A percentile compares a stretch with the other conserved stretches of the same genome.
Conservation (phyloP, 2,329 filamentous ascomycete species). For the Sarocladium strictum region DNA sequence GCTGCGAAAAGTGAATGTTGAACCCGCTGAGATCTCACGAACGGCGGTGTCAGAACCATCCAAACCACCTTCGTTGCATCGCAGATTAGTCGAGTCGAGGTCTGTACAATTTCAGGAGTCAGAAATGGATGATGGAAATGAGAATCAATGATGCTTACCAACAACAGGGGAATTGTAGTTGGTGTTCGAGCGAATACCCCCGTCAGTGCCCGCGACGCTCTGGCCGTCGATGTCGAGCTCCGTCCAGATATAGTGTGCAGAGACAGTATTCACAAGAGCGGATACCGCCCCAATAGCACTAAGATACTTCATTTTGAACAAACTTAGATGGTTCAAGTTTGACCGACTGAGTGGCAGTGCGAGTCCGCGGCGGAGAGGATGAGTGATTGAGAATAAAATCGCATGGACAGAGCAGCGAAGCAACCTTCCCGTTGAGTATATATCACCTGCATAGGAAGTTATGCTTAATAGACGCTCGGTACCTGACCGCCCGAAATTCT, state of each 20-base stretch:
- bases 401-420: too few species aligned
- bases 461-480: not conserved
- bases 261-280: slow-evolving; percentile 11
- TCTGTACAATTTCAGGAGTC: too few species aligned
- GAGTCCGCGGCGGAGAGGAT: too few species aligned
- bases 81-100: slow-evolving; percentile 28
- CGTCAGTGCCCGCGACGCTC: slow-evolving; percentile 22
- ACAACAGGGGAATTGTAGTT: slow-evolving; percentile 31
- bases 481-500: not conserved
- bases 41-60: slow-evolving; percentile 25
- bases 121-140: too few species aligned
- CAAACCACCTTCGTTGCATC: slow-evolving; percentile 31
- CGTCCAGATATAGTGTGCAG: slow-evolving; percentile 25
- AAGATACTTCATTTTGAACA: slow-evolving; percentile 11
- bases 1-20: slow-evolving; percentile 29
- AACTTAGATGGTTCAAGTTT: not conserved
- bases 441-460: not conserved
- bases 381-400: too few species aligned
- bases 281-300: slow-evolving; percentile 5
- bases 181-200: slow-evolving; percentile 30
- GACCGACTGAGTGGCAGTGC: too few species aligned
- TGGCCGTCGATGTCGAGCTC: slow-evolving; percentile 19
- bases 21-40: slow-evolving; percentile 24
- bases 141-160: too few species aligned
- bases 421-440: not conserved